Evolutionary conservation across 169 alveolate species (phyloP).

Genomic region (Besnoitia besnoiti): DNA sequence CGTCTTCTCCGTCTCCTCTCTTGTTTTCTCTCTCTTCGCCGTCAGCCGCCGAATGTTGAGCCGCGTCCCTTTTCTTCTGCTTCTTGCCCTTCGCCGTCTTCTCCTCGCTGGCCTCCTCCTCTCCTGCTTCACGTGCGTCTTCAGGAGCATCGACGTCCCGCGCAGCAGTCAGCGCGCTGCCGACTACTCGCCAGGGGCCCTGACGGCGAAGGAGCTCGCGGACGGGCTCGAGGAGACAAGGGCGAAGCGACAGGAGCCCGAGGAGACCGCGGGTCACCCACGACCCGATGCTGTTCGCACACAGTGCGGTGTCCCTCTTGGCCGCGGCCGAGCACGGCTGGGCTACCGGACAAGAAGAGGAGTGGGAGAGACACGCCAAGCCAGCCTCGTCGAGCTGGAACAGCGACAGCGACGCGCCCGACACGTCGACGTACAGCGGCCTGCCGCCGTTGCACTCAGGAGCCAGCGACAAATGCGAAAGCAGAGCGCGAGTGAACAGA

Average conservation of each 20-base stretch:
- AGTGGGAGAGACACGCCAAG: background rate
- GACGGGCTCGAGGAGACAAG: background rate
- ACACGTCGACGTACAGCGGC: background rate
- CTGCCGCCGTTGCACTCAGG: background rate
- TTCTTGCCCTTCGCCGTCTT: background rate
- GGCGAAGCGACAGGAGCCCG: background rate
- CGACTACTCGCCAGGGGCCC: constrained; percentile 5
- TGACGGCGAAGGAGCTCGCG: background rate
- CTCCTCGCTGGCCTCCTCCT: background rate
- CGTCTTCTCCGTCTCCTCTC: background rate
- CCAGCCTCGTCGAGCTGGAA: background rate
- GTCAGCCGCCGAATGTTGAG: too few relatives aligned
- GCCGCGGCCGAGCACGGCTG: background rate
- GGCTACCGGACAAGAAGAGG: background rate
- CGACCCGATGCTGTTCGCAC: background rate
- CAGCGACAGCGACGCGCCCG: background rate
- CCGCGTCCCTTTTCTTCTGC: background rate
- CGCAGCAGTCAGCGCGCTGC: background rate
- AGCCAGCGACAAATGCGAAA: background rate
- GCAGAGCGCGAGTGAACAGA: background rate
- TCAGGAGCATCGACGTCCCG: background rate
- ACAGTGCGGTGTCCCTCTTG: constrained; percentile 4
- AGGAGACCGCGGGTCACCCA: background rate
- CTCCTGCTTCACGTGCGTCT: background rate
- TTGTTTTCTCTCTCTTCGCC: background rate